Evolutionary conservation across 1,284 basidiomycete genomes (phyloP).

Genomic region (Irpex lacteus): DNA sequence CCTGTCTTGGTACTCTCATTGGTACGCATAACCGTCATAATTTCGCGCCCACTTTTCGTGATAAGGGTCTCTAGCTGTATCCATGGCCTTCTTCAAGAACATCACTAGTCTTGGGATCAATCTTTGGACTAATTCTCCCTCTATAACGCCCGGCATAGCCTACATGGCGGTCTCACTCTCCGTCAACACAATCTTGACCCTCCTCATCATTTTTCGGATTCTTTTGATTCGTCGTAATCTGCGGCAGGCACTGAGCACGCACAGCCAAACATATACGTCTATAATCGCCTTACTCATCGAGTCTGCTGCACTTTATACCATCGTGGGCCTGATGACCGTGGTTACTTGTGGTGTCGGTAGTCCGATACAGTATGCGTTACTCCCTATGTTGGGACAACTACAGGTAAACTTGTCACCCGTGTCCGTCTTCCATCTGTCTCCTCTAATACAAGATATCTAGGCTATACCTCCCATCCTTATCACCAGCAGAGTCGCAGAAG

Average conservation of each 20-base stretch:
- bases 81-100: constrained; percentile 22
- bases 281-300: constrained; percentile 26
- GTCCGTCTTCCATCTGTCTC: not conserved
- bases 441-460: constrained; percentile 13
- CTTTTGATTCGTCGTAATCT: constrained; percentile 12
- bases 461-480: constrained; percentile 30
- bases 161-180: constrained; percentile 30
- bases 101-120: constrained; percentile 21
- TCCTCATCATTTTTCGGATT: constrained; percentile 25
- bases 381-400: constrained; percentile 35
- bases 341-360: constrained; percentile 27
- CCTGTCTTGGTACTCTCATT: constrained; percentile 13
- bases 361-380: constrained; percentile 30
- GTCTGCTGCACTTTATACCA: constrained; percentile 29
- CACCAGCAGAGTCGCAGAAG: constrained; percentile 39
- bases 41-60: not conserved
- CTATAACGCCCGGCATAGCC: constrained; percentile 23
- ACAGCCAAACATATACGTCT: constrained; percentile 17
- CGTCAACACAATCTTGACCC: constrained; percentile 28
- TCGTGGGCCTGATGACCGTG: constrained; percentile 28
- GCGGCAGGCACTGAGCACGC: not conserved
- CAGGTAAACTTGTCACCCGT: constrained; percentile 26
- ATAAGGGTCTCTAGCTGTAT: constrained; percentile 19
- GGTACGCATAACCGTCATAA: constrained; percentile 15
- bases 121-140: constrained; percentile 19